Conservation (phyloP, 495 filamentous ascomycete genomes). For the Pseudoneurospora amorphoporcata region DNA sequence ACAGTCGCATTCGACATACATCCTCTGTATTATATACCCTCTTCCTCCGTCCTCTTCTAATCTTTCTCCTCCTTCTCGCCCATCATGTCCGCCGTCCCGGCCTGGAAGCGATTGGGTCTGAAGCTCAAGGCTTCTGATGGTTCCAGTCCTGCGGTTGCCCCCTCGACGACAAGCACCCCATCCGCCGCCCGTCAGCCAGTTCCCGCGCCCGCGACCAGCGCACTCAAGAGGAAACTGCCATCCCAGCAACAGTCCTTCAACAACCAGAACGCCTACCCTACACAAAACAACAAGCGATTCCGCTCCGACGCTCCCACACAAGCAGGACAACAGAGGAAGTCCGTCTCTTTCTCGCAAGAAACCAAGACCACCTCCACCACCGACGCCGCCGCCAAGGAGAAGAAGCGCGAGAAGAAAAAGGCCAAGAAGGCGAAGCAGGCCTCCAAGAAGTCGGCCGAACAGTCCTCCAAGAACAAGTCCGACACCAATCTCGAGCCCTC, state of each 20-base stretch:
- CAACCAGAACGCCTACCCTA: slow-evolving; percentile 10
- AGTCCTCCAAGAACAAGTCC: slow-evolving; percentile 5
- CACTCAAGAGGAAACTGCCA: slow-evolving; percentile 26
- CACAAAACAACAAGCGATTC: slow-evolving; percentile 24
- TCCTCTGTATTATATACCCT: not conserved
- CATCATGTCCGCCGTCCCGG: slow-evolving; percentile 39
- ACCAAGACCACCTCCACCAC: slow-evolving; percentile 40
- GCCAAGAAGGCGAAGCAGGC: slow-evolving; percentile 22
- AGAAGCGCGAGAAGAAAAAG: slow-evolving; percentile 29
- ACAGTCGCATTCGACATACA: not conserved
- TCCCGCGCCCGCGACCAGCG: slow-evolving; percentile 12
- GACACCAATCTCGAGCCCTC: slow-evolving; percentile 46
- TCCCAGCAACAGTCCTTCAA: slow-evolving; percentile 3
- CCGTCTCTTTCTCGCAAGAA: slow-evolving; percentile 67
- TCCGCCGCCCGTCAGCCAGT: slow-evolving; percentile 7
- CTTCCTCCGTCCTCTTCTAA: not conserved
- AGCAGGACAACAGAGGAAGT: slow-evolving; percentile 38
- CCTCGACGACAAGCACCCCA: slow-evolving; percentile 10
- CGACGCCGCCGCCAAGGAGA: slow-evolving; percentile 14
- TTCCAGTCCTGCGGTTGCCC: slow-evolving; percentile 31
- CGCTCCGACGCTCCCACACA: slow-evolving; percentile 5
- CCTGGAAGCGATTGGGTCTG: slow-evolving; percentile 68
- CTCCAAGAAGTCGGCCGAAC: not conserved
- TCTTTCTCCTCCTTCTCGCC: slow-evolving; percentile 21
- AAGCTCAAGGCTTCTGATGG: slow-evolving; percentile 53